A percentile compares a stretch with the other conserved stretches of the same genome.
Evolutionary conservation across 2,329 filamentous ascomycete genomes (phyloP).

Genomic region (Mycosphaerella arachidis): DNA sequence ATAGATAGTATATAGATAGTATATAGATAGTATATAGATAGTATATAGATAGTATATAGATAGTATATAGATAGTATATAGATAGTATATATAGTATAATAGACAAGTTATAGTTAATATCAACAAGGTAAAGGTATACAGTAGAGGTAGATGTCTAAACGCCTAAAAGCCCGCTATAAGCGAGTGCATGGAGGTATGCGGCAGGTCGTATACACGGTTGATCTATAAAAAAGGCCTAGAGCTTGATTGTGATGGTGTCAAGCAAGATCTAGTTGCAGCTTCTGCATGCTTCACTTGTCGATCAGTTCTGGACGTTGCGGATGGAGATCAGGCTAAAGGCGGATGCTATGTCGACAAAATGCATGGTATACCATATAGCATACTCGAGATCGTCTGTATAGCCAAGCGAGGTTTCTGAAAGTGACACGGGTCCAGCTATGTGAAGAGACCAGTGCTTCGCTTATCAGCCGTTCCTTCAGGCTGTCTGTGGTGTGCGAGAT

Average conservation of each 20-base stretch:
- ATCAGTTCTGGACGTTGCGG: not conserved
- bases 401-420: not conserved
- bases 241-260: not conserved
- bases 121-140: too few relatives aligned
- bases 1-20: too few relatives aligned
- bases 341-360: not conserved
- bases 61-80: too few relatives aligned
- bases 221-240: not conserved
- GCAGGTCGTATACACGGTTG: not conserved
- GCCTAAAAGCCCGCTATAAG: too few relatives aligned
- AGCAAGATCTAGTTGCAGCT: not conserved
- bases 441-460: not conserved
- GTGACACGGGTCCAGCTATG: not conserved
- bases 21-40: too few relatives aligned
- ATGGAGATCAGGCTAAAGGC: not conserved
- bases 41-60: too few relatives aligned
- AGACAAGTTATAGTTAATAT: too few relatives aligned
- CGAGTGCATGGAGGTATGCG: too few relatives aligned
- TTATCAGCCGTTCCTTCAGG: not conserved
- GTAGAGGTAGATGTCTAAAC: too few relatives aligned
- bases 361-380: not conserved
- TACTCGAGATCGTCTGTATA: not conserved
- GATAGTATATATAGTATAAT: too few relatives aligned
- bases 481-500: not conserved
- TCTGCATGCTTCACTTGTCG: not conserved